These are phyloP conservation scores for Acanthamoeba rhysodes DNA, from an alignment of 208 protist genomes.

Conservation along the genomic window DNA sequence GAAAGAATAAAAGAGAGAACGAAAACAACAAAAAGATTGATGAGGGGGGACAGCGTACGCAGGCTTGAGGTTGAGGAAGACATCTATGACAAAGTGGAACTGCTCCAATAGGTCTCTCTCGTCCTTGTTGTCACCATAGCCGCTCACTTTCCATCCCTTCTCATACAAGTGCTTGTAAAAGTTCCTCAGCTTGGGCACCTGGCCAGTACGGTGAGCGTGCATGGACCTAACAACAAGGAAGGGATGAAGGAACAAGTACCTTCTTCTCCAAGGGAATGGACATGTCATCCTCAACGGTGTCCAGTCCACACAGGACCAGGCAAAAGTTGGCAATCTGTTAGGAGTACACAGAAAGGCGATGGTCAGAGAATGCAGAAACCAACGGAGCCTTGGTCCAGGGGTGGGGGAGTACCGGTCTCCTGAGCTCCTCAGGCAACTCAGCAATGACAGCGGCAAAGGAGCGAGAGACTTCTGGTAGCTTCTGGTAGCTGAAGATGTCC, in stretches of 20 bases:
- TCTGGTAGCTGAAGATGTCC: neutral
- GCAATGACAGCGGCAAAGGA: constrained; percentile 11
- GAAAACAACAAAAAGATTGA: too few species aligned
- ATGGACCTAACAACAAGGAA: too few species aligned
- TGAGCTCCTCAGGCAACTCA: constrained; percentile 1
- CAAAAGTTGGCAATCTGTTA: constrained; percentile 64
- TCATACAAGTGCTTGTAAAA: neutral
- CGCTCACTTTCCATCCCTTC: constrained; percentile 78
- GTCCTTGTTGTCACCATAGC: constrained; percentile 81
- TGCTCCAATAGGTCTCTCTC: constrained; percentile 80
- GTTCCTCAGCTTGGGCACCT: neutral
- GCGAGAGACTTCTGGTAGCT: neutral
- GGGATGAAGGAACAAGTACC: too few species aligned
- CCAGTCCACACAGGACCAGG: constrained; percentile 11
- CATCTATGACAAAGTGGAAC: constrained; percentile 79
- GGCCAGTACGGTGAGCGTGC: too few species aligned
- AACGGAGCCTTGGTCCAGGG: too few species aligned
- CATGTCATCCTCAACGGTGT: constrained; percentile 54
- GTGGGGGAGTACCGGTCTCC: neutral
- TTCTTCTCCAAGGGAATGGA: constrained; percentile 50
- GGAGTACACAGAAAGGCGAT: too few species aligned
- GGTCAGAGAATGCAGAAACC: too few species aligned
- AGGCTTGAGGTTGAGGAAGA: constrained; percentile 79
- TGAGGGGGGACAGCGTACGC: too few species aligned
- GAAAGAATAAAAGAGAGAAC: too few species aligned